phyloP scores from a whole-genome alignment of 2,329 filamentous ascomycete species.

The Fusarium keratoplasticum region DNA sequence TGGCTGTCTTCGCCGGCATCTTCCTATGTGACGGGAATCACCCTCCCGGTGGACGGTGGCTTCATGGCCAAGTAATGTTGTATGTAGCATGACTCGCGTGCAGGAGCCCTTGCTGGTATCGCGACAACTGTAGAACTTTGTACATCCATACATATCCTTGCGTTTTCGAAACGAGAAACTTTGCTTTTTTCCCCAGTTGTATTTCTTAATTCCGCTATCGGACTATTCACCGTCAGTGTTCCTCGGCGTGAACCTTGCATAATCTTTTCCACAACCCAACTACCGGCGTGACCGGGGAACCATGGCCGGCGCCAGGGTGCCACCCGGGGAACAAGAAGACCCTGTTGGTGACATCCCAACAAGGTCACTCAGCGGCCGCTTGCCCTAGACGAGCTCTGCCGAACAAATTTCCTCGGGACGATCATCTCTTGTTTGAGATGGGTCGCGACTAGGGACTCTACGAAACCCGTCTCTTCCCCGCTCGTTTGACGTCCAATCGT shows the following conservation, averaged over 20 bases:
- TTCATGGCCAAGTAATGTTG: slow-evolving; percentile 18
- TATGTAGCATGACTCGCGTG: slow-evolving; percentile 1
- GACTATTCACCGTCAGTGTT: neutral
- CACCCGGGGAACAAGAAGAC: neutral
- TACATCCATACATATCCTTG: neutral
- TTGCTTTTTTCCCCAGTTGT: neutral
- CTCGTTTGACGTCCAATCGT: neutral
- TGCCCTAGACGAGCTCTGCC: neutral
- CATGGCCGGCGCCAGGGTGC: neutral
- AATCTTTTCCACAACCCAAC: neutral
- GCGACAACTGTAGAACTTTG: neutral
- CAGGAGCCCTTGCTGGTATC: neutral
- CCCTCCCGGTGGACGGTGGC: slow-evolving; percentile 23
- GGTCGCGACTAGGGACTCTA: neutral
- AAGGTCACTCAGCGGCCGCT: neutral
- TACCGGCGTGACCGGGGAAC: neutral
- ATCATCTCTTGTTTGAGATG: neutral
- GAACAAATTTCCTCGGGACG: neutral
- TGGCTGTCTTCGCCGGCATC: slow-evolving; percentile 21
- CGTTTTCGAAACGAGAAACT: neutral
- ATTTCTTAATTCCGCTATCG: neutral
- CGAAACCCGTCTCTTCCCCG: neutral
- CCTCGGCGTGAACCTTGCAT: neutral
- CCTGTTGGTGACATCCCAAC: neutral
- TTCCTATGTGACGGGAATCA: slow-evolving; percentile 26